Base-by-base conservation (phyloP, 148 eudicot genomes). In the Persicaria maculosa region DNA sequence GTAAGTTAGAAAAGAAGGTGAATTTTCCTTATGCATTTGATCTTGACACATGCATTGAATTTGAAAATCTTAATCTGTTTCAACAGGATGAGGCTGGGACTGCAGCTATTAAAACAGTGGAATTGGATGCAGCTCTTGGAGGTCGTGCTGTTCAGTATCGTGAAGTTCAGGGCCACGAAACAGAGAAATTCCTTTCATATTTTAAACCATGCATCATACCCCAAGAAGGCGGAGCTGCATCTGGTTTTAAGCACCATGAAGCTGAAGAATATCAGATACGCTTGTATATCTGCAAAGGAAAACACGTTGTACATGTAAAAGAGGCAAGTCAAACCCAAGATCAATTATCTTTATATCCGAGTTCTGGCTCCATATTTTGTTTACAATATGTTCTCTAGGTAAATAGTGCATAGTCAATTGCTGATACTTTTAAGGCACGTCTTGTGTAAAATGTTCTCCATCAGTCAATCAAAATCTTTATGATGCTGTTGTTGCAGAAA, bases 81-180 rank as follows among this genome's bases (percentile, higher is more conserved):
- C 68, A 77, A 78, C 81, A 91, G 97, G 97, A 91, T 80, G 98
- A 94, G 86, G 97, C 98, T 83, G 97, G 97, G 74, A 72, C 93
- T 75, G 96, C 96, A 47, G 93, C 97, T 74, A 81, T 91, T 74
- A 95, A 92, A 78, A 88, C 99, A 22, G 87, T 95, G 75, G 99
- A 95, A 81, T 79, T 95, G 80, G 99, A 95, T 90, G 97, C 93
- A 52, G 97, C 91, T 80, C 85, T 95, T 31, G 99, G 99, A 69
- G 97, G 97, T 11, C 96, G 97, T 58, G 99, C 97, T 79, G 97
- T 96, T 78, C 99, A 96, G 79, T 96, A 92, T 79, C 93, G 97
- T 70, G 99, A 96, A 84, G 84, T 90, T 52, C 99, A 96, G 82
- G 97, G 99, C 52, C 91, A 96, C 81, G 99, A 96, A 86, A 96